These are phyloP conservation scores for Violaceomyces palustris DNA, from an alignment of 1,284 basidiomycete genomes.

Conservation along the genomic window DNA sequence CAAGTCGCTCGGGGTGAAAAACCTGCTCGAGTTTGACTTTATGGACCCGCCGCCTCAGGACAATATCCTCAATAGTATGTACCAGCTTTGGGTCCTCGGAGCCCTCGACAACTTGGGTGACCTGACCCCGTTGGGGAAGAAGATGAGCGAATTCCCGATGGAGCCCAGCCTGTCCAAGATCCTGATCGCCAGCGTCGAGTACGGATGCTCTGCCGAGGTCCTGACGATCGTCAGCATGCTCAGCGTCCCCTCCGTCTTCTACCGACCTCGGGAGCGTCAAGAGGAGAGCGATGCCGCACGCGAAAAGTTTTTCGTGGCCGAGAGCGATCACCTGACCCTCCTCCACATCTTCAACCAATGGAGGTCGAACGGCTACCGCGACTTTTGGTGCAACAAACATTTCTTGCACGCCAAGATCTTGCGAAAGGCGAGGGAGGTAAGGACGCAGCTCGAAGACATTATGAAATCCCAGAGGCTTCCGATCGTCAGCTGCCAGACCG, in stretches of 20 bases:
- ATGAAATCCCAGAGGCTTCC: constrained; percentile 97
- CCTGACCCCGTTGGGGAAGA: constrained; percentile 80
- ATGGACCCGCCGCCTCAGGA: constrained; percentile 83
- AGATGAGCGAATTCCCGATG: constrained; percentile 87
- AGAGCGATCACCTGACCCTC: constrained; percentile 92
- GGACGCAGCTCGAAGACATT: constrained; percentile 92
- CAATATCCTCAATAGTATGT: constrained; percentile 76
- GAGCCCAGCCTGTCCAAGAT: constrained; percentile 93
- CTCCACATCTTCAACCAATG: constrained; percentile 96
- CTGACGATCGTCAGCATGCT: constrained; percentile 98
- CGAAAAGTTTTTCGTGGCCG: constrained; percentile 97
- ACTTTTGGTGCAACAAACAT: constrained; percentile 89
- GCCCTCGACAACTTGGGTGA: constrained; percentile 97
- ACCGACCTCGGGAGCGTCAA: constrained; percentile 87
- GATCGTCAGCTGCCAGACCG: constrained; percentile 80
- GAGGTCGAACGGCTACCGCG: constrained; percentile 84
- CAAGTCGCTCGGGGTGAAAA: constrained; percentile 88
- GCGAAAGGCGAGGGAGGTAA: constrained; percentile 92
- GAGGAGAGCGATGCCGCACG: constrained; percentile 93
- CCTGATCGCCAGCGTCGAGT: constrained; percentile 90
- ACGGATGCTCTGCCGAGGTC: constrained; percentile 90
- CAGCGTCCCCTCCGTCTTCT: constrained; percentile 87
- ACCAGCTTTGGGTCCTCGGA: constrained; percentile 96
- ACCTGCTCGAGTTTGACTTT: constrained; percentile 97
- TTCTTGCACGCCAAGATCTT: constrained; percentile 95